phyloP scores from a whole-genome alignment of 306 rosid genomes.

The Quercus alba region DNA sequence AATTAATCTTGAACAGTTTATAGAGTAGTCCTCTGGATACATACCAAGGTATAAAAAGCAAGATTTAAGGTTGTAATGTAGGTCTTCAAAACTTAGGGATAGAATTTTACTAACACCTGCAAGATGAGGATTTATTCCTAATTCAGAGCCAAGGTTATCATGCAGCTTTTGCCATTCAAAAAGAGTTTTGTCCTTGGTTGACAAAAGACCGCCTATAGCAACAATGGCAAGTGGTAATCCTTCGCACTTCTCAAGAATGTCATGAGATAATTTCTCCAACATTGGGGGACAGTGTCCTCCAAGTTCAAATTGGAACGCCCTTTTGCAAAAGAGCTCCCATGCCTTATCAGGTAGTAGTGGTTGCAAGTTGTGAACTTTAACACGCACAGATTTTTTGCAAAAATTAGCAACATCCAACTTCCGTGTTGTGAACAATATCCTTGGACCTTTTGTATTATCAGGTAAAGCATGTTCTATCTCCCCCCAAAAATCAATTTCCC shows the following conservation, averaged over 20 bases:
- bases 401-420: not conserved
- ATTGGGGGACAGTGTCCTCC: not conserved
- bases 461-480: too few relatives aligned
- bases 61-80: not conserved
- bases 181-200: not conserved
- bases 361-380: not conserved
- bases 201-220: not conserved
- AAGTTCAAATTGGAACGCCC: not conserved
- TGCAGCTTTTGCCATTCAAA: not conserved
- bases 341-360: not conserved
- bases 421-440: not conserved
- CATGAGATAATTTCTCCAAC: not conserved
- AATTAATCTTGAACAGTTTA: not conserved
- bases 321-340: not conserved
- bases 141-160: not conserved
- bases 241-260: not conserved
- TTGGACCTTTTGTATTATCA: too few relatives aligned
- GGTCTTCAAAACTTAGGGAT: not conserved
- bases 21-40: slow-evolving; percentile 7
- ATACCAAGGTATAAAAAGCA: slow-evolving; percentile 19
- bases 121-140: not conserved
- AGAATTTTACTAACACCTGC: not conserved
- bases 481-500: too few relatives aligned
- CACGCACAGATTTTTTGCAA: not conserved
- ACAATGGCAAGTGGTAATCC: slow-evolving; percentile 9